Percentiles rank a stretch among this genome's conserved stretches.
Conservation (phyloP, 345 rosid genomes). For the Eucalyptus viminalis region DNA sequence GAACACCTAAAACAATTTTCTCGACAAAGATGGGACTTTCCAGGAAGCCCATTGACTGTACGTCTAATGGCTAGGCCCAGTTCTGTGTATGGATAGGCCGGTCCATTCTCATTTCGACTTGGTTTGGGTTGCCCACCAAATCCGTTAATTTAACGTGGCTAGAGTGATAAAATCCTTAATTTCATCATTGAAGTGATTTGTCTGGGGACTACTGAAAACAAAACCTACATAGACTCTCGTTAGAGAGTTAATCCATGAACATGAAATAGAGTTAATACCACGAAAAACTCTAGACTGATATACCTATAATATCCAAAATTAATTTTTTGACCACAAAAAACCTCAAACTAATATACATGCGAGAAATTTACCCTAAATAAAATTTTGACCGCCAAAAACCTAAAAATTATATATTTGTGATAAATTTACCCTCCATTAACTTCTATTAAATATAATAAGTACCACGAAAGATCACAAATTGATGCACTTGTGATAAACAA, state of each 20-base stretch:
- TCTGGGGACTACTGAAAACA: neutral
- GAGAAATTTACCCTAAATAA: no score
- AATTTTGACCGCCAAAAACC: fast-evolving
- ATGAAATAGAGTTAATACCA: neutral
- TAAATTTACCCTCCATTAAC: fast-evolving
- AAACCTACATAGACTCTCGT: neutral
- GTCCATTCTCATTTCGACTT: neutral
- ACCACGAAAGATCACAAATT: fast-evolving
- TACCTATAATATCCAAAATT: fast-evolving
- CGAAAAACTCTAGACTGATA: no score
- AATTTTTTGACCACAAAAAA: no score
- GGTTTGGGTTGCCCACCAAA: neutral
- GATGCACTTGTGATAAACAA: no score
- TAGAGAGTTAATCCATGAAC: neutral
- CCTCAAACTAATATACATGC: fast-evolving
- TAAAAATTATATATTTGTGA: fast-evolving
- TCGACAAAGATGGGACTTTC: neutral
- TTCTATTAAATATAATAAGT: no score
- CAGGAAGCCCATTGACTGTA: neutral
- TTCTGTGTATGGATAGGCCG: neutral
- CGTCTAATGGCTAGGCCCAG: neutral
- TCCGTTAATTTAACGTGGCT: neutral
- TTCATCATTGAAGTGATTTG: neutral
- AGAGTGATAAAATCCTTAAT: neutral
- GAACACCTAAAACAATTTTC: neutral